Evolutionary conservation across 306 rosid genomes (phyloP), one percentile per base, ranked within the genome.

Genomic region (Datisca glomerata): DNA sequence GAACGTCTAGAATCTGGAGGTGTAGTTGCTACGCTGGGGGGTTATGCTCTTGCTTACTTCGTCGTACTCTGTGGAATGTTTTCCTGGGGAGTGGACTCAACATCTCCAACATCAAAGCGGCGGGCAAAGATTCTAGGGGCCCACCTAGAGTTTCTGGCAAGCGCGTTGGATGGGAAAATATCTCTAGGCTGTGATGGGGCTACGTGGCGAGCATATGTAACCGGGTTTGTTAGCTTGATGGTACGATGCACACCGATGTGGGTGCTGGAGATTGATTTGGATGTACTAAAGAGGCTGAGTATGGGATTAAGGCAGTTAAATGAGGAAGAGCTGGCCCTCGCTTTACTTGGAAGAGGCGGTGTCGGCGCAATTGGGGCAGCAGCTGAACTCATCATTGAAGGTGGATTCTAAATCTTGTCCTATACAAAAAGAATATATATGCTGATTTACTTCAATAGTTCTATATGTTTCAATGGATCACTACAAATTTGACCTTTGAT

Each of bases 11-110:
- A 82, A 49, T 31, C 75, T 47, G 80, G 76, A 46, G 75, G 60
- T 21, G 50, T 68, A 67, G 80, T 72, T 63, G 68, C 93, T 21
- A 66, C 66, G 74, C 80, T 87, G 23, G 59, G 70, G 41, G 97
- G 97, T 17, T 68, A 87, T 59, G 78, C 89, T 9, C 73, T 87
- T 32, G 97, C 97, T 44, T 74, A 45, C 49, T 71, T 89, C 53
- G 80, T 79, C 3, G 68, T 89, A 48, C 69, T 80, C 39, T 63
- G 76, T 35, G 77, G 76, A 24, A 65, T 84, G 33, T 89, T 83
- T 70, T 74, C 95, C 13, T 83, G 85, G 85, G 93, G 93, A 5
- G 69, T 76, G 42, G 93, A 77, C 72, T 60, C 67, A 1, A 42
- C 19, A 14, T 49, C 55, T 1, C 59, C 63, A 17, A 28, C 68